phyloP scores from a whole-genome alignment of 305 asterid genomes.

The Withania somnifera region DNA sequence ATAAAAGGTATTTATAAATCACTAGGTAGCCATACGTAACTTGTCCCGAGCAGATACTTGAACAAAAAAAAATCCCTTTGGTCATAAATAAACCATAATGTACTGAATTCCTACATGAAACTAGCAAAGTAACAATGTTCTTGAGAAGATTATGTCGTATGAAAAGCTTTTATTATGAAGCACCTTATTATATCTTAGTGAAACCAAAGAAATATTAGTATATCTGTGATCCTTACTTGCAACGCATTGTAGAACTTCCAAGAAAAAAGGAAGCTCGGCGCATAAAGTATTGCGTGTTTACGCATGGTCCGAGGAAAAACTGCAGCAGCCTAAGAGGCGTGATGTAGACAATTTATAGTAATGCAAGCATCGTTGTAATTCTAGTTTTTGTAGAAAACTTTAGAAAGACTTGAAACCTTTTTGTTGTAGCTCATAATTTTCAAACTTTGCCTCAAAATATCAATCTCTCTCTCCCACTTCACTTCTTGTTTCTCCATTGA shows the following conservation, averaged over 20 bases:
- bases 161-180: background rate
- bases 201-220: background rate
- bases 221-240: background rate
- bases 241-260: too few relatives aligned
- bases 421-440: constrained; percentile 53
- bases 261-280: too few relatives aligned
- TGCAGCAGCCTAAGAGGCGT: too few relatives aligned
- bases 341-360: background rate
- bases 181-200: background rate
- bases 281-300: background rate
- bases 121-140: background rate
- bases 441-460: constrained; percentile 70
- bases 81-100: background rate
- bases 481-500: constrained; percentile 48
- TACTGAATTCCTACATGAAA: background rate
- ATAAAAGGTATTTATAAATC: background rate
- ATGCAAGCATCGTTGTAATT: background rate
- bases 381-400: background rate
- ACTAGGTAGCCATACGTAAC: background rate
- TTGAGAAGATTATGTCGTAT: background rate
- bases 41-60: background rate
- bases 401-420: constrained; percentile 8
- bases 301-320: background rate
- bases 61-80: background rate
- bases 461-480: constrained; percentile 62